Evolutionary conservation across 2,329 filamentous ascomycete species (phyloP).

Genomic region (Coniella lustricola): DNA sequence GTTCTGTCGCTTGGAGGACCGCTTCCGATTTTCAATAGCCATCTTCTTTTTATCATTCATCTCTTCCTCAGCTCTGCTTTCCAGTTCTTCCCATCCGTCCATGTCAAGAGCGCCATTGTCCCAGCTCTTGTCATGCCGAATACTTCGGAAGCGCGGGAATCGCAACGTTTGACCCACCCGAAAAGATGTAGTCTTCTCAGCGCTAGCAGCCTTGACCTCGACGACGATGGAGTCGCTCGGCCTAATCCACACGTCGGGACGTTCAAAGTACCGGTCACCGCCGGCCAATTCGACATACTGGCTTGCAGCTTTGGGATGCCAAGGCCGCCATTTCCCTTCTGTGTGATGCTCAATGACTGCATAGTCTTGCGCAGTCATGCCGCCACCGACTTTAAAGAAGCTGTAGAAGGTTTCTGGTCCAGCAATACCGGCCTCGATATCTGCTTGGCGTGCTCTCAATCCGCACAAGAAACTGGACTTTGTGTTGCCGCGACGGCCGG

Average conservation of each 20-base stretch:
- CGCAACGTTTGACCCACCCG: slow-evolving; percentile 70
- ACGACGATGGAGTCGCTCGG: slow-evolving; percentile 82
- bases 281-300: slow-evolving; percentile 77
- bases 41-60: slow-evolving; percentile 66
- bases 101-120: slow-evolving; percentile 63
- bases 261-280: slow-evolving; percentile 60
- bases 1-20: slow-evolving; percentile 58
- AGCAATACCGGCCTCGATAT: slow-evolving; percentile 46
- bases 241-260: slow-evolving; percentile 88
- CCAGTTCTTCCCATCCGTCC: slow-evolving; percentile 69
- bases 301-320: slow-evolving; percentile 71
- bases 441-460: slow-evolving; percentile 64
- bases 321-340: slow-evolving; percentile 85
- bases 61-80: slow-evolving; percentile 61
- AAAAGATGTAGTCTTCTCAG: slow-evolving; percentile 70
- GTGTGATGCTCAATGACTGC: slow-evolving; percentile 74
- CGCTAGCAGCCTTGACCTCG: slow-evolving; percentile 79
- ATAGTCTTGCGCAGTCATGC: slow-evolving; percentile 80
- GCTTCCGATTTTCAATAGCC: slow-evolving; percentile 62
- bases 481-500: slow-evolving; percentile 72
- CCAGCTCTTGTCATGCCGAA: slow-evolving; percentile 83
- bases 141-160: slow-evolving; percentile 80
- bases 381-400: slow-evolving; percentile 98
- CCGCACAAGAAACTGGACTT: slow-evolving; percentile 89
- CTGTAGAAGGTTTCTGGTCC: slow-evolving; percentile 74